Conservation (phyloP, 2,329 filamentous ascomycete genomes). For the Coleophoma eucalyptorum region DNA sequence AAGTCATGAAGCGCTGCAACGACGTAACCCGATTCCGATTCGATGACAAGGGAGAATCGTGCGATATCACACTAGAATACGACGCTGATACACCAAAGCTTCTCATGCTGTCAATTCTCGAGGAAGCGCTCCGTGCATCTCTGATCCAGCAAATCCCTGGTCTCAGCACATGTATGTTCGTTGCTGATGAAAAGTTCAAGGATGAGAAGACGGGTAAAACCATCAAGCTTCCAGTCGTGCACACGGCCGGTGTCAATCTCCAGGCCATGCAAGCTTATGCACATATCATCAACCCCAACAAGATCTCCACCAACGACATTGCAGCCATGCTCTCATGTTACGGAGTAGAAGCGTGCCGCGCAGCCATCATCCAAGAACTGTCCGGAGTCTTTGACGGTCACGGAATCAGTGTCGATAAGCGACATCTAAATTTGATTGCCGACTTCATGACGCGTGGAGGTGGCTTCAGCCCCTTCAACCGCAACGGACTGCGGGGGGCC, state of each 20-base stretch:
- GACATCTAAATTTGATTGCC: slow-evolving; percentile 91
- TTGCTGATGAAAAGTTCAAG: slow-evolving; percentile 51
- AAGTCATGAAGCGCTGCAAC: slow-evolving; percentile 58
- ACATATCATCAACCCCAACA: slow-evolving; percentile 81
- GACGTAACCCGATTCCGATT: slow-evolving; percentile 77
- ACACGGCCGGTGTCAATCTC: slow-evolving; percentile 84
- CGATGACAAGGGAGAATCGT: slow-evolving; percentile 69
- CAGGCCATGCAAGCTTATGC: slow-evolving; percentile 86
- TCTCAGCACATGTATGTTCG: slow-evolving; percentile 68
- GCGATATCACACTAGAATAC: slow-evolving; percentile 80
- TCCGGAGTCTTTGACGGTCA: slow-evolving; percentile 82
- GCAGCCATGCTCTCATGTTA: slow-evolving; percentile 79
- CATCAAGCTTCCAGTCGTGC: slow-evolving; percentile 53
- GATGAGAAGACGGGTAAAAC: slow-evolving; percentile 45
- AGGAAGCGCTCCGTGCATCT: slow-evolving; percentile 71
- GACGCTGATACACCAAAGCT: slow-evolving; percentile 79
- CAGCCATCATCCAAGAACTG: slow-evolving; percentile 83
- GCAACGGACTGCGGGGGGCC: slow-evolving; percentile 80
- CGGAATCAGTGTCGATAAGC: slow-evolving; percentile 86
- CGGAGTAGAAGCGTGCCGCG: slow-evolving; percentile 89
- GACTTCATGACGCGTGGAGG: slow-evolving; percentile 97
- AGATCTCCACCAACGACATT: slow-evolving; percentile 89
- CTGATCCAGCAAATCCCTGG: slow-evolving; percentile 84
- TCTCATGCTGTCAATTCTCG: slow-evolving; percentile 87
- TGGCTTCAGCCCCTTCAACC: slow-evolving; percentile 86